Base-by-base conservation (phyloP, 306 rosid genomes). In the Quercus bicolor region DNA sequence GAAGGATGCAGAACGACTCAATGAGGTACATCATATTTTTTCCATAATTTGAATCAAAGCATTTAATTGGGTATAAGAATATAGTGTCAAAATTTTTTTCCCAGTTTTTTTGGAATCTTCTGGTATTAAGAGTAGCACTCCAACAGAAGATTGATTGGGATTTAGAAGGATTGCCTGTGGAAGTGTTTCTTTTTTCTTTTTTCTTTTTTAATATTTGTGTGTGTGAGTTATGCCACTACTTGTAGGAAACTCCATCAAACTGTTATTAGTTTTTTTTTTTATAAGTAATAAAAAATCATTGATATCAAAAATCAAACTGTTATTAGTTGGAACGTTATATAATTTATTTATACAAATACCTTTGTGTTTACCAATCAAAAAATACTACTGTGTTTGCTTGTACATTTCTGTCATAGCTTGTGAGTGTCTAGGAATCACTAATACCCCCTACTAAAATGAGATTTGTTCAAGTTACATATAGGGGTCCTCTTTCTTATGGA, bases 1-100 rank as follows among this genome's bases (percentile, higher is more conserved):
- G 99, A 89, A 93, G 91, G 99, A 96, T 28, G 99, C 99, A n/a
- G 98, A 96, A 78, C 99, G 98, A 72, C 88, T 96, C 24, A 96
- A 96, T 70, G 99, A 93, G 99, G 99, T 96, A 85, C 9, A 62
- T 28, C 51, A 56, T 68, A 43, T 62, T 70, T 33, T 72, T 71
- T 0, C 11, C 72, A 34, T 10, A 40, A 62, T 43, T 62, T 52
- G 64, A 26, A 52, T 21, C 74, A 68, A 61, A 54, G 53, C 70
- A 18, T 13, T 56, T 56, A 68, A 64, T 52, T 56, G 45, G 45
- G 45, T 40, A 40, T 8, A 40, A 40, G 11, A 40, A 40, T 40
- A 7, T 40, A 40, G 3, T 7, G 45, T 40, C 11, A 40, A 37
- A 37, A 8, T 0, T 12, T 11, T 11, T 34, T 33, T 18, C 34